phyloP scores from a whole-genome alignment of 116 monocot species.

The Trichopus zeylanicus region DNA sequence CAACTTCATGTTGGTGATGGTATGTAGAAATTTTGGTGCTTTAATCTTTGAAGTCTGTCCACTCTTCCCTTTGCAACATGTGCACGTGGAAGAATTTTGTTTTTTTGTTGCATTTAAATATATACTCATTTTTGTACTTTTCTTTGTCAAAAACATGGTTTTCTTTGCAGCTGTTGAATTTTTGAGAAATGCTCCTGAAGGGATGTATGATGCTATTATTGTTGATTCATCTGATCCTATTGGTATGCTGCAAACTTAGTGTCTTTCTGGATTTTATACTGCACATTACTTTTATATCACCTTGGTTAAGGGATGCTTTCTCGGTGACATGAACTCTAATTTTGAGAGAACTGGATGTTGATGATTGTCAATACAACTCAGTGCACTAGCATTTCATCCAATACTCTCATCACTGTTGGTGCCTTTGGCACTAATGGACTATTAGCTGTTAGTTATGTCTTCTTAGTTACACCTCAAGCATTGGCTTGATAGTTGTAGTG shows the following conservation, averaged over 20 bases:
- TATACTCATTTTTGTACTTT: not conserved
- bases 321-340: too few relatives aligned
- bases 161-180: conserved; percentile 74
- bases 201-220: conserved; percentile 88
- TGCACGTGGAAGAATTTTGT: not conserved
- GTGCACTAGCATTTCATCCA: too few relatives aligned
- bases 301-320: too few relatives aligned
- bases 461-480: too few relatives aligned
- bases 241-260: conserved; percentile 30
- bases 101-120: conserved; percentile 4
- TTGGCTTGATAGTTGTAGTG: too few relatives aligned
- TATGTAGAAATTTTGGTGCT: conserved; percentile 25
- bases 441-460: too few relatives aligned
- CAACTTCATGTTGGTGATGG: conserved; percentile 92
- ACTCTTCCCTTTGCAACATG: not conserved
- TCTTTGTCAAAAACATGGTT: not conserved
- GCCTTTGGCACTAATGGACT: too few relatives aligned
- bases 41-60: not conserved
- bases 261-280: not conserved
- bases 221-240: conserved; percentile 99
- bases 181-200: conserved; percentile 51
- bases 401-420: too few relatives aligned
- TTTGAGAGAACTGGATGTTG: too few relatives aligned
- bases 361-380: too few relatives aligned
- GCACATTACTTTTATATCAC: not conserved